Evolutionary conservation across 805 yeast genomes (phyloP), one percentile per base, ranked within the genome.

Genomic region (Candida patagonica): DNA sequence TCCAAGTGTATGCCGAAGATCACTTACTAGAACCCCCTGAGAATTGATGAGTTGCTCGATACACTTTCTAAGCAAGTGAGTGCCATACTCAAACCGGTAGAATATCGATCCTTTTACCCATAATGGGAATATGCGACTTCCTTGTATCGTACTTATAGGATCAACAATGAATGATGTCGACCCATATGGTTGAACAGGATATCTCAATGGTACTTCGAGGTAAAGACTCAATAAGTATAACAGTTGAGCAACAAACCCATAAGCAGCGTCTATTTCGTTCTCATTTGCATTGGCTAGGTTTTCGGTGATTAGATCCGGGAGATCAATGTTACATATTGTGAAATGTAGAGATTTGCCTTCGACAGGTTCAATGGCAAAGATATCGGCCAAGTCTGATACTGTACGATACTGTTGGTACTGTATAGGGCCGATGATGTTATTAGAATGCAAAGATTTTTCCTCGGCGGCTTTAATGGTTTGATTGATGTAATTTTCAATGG

Each of bases 21-120:
- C 65, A 1, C 53, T 62, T 2, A 61, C 59, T 6, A 56, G 52
- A 29, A 62, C 44, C 5, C 50, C 35, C 30, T 54, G 52, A 4
- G 61, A 45, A 34, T 48, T 53, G 53, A 63, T 47, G 26, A 66
- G 51, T 47, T 71, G 75, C 49, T 72, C 73, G 29, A 74, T 58
- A 48, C 72, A 61, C 45, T 69, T 68, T 41, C 64, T 61, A 30
- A 74, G 54, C 19, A 74, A 52, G 24, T 62, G 61, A 15, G 72
- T 53, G 1, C 69, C 78, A 51, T 70, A 73, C 42, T 74, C 74
- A 37, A 73, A 72, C 23, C 74, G 55, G 43, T 68, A 62, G 20
- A 60, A 56, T 12, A 61, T 45, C 7, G 59, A 66, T 8, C 69
- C 72, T 13, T 65, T 62, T n/a, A 71, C 59, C 66, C 73, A 73